These are phyloP conservation scores for Phytophthora pinifolia DNA, from an alignment of 352 stramenopile species.

Conservation along the genomic window DNA sequence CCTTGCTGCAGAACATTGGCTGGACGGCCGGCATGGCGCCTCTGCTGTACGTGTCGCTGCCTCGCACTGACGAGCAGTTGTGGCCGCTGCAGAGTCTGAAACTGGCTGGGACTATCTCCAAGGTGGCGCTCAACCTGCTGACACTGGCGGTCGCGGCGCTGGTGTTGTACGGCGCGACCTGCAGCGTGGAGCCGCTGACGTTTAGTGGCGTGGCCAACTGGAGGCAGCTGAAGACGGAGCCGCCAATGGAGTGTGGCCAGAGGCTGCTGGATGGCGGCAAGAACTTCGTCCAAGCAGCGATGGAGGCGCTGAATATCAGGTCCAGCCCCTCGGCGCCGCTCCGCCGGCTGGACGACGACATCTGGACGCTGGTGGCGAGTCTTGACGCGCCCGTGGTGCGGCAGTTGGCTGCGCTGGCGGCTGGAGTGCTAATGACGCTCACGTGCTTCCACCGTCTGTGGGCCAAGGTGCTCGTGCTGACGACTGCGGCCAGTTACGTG, in stretches of 20 bases:
- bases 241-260: slow-evolving; percentile 25
- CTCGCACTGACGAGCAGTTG: slow-evolving; percentile 13
- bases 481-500: slow-evolving; percentile 22
- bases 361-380: slow-evolving; percentile 34
- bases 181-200: slow-evolving; percentile 20
- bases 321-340: slow-evolving; percentile 11
- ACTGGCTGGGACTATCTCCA: slow-evolving; percentile 27
- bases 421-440: slow-evolving; percentile 26
- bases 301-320: slow-evolving; percentile 17
- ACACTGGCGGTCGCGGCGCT: slow-evolving; percentile 18
- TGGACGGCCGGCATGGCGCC: slow-evolving; percentile 59
- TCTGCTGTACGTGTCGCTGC: slow-evolving; percentile 45
- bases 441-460: slow-evolving; percentile 58
- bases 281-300: slow-evolving; percentile 3
- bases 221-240: slow-evolving; percentile 28
- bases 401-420: slow-evolving; percentile 17
- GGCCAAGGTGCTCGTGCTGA: slow-evolving; percentile 64
- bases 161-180: slow-evolving; percentile 31
- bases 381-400: slow-evolving; percentile 27
- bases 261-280: slow-evolving; percentile 21
- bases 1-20: slow-evolving; percentile 44
- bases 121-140: slow-evolving; percentile 43
- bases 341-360: slow-evolving; percentile 28
- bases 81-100: slow-evolving; percentile 46
- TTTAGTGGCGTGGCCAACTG: slow-evolving; percentile 13